Evolutionary conservation across 2,329 filamentous ascomycete genomes (phyloP), one percentile per base, ranked within the genome.

Genomic region (Cladophialophora bantiana): DNA sequence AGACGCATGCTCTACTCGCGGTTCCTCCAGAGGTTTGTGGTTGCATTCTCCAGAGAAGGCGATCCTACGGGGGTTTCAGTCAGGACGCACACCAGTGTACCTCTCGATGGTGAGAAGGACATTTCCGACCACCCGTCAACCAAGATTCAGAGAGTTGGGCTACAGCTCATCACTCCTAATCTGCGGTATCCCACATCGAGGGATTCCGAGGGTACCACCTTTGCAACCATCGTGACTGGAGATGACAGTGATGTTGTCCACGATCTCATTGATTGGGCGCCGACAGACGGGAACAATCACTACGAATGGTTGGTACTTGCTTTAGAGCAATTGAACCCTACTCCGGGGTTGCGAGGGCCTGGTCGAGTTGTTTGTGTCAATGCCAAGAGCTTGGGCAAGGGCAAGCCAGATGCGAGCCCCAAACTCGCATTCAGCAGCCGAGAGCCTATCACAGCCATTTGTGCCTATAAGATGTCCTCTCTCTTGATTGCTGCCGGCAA

Each of bases 21-120:
- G 12, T 75, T 78, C 58, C 73, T 84, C 9, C 77, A 79, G 12
- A 81, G 80, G 66, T 77, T 88, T 34, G 79, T 87, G 36, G 81
- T 85, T 12, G 83, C 83, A 7, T 62, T 26, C 84, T 80, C 67
- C 76, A 73, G 42, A 71, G 59, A 48, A 40, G 42, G 71, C 20
- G 73, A 71, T 3, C 64, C 31, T 32, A 64, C 18, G 42, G 58
- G 32, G 35, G 18, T 26, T 31, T 31, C 35, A 32, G 36, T 20
- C 32, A 42, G 32, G 13, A 56, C 15, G 10, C 50, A 34, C 9
- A 42, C 13, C 26, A 40, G 26, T 15, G 13, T 45, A 6, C 35
- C 52, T n/a, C 50, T 48, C 12, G 26, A 52, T 18, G 35, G 36
- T 4, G 52, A 48, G 15, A 62, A 55, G 18, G 45, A 59, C 34